These are phyloP conservation scores for Musa balbisiana DNA, from an alignment of 202 grass and related monocot species.

Conservation along the genomic window DNA sequence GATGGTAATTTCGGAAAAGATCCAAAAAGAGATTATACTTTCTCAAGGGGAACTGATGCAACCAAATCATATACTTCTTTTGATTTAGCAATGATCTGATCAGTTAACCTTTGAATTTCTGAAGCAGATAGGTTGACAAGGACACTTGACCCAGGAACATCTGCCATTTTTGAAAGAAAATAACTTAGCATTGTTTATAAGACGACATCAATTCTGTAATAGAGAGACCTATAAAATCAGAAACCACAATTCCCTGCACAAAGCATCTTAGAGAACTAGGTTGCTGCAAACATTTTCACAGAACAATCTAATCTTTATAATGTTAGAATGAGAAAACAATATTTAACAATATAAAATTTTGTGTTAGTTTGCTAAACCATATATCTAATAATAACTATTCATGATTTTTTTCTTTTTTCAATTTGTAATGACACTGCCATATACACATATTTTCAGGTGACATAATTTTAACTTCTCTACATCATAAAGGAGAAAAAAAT, in stretches of 20 bases:
- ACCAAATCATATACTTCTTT: constrained; percentile 76
- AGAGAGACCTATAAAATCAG: neutral
- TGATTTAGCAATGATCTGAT: constrained; percentile 60
- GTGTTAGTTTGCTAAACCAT: too few species aligned
- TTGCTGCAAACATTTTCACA: neutral
- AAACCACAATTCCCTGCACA: neutral
- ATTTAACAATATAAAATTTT: neutral
- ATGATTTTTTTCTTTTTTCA: too few species aligned
- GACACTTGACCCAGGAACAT: constrained; percentile 59
- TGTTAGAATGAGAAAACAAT: neutral
- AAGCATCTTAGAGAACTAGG: neutral
- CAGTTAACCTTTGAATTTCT: constrained; percentile 56
- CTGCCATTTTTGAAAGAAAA: constrained; percentile 38
- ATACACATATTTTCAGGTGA: too few species aligned
- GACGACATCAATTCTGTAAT: neutral
- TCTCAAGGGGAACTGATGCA: constrained; percentile 65
- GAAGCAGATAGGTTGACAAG: constrained; percentile 60
- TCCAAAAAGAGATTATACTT: constrained; percentile 37
- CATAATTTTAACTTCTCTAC: too few species aligned
- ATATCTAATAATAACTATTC: too few species aligned
- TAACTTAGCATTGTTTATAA: constrained; percentile 13
- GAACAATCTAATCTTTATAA: neutral
- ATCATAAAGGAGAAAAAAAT: too few species aligned
- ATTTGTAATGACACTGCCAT: too few species aligned
- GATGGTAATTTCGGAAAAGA: neutral